Evolutionary conservation across 495 filamentous ascomycete species (phyloP).

Genomic region (Rhypophila decipiens): DNA sequence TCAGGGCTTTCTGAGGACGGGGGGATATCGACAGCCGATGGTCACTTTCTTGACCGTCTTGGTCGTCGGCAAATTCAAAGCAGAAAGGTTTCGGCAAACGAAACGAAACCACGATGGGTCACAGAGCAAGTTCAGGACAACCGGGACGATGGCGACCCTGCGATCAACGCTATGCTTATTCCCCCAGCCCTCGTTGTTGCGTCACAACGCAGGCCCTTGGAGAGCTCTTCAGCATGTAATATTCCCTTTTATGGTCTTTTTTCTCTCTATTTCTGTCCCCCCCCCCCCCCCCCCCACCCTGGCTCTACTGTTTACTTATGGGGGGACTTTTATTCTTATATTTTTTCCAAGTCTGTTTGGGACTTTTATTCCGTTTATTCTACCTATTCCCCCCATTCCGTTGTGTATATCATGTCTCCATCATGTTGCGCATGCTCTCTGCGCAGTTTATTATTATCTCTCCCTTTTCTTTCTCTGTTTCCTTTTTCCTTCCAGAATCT

Average conservation of each 20-base stretch:
- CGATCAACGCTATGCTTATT: conserved; percentile 41
- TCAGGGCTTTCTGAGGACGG: too few relatives aligned
- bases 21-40: too few relatives aligned
- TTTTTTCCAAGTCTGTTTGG: too few relatives aligned
- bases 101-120: too few relatives aligned
- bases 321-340: background rate
- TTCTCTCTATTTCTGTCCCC: conserved; percentile 17
- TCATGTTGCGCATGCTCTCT: background rate
- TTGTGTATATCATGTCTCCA: conserved; percentile 10
- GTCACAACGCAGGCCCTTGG: conserved; percentile 20
- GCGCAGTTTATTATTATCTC: background rate
- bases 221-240: conserved; percentile 45
- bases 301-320: background rate
- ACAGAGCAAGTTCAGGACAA: too few relatives aligned
- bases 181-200: conserved; percentile 28
- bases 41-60: too few relatives aligned
- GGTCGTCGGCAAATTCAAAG: too few relatives aligned
- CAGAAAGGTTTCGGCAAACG: too few relatives aligned
- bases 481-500: too few relatives aligned
- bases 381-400: background rate
- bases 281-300: too few relatives aligned
- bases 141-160: conserved; percentile 26
- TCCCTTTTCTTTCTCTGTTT: background rate
- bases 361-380: conserved; percentile 16
- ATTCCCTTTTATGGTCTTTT: conserved; percentile 35